Percentiles rank a stretch among this genome's conserved stretches.
phyloP scores from a whole-genome alignment of 345 rosid species.

The Lumnitzera littorea region DNA sequence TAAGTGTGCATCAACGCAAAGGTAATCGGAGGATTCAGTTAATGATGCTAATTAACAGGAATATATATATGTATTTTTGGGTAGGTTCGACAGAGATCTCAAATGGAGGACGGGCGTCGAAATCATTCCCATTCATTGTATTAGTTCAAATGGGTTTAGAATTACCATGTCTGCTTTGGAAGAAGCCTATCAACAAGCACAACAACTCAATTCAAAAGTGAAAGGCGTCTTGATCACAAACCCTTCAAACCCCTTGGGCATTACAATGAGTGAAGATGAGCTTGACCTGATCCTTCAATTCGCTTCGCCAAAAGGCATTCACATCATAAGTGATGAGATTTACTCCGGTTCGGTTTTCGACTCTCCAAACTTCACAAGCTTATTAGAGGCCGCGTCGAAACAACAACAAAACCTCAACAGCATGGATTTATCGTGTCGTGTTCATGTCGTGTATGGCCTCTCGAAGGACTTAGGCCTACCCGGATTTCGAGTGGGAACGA shows the following conservation, averaged over 20 bases:
- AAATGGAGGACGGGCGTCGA: slow-evolving; percentile 72
- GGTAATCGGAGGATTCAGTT: too few relatives aligned
- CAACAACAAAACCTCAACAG: slow-evolving; percentile 16
- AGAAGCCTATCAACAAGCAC: slow-evolving; percentile 53
- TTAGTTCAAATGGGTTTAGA: slow-evolving; percentile 47
- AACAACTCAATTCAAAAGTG: slow-evolving; percentile 38
- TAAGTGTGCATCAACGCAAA: too few relatives aligned
- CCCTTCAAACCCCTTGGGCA: slow-evolving; percentile 89
- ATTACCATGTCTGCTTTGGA: slow-evolving; percentile 52
- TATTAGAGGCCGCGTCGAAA: slow-evolving; percentile 36
- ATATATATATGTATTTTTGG: neutral
- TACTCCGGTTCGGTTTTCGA: slow-evolving; percentile 67
- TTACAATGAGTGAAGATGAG: slow-evolving; percentile 49
- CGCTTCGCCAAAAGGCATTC: slow-evolving; percentile 45
- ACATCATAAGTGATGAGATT: slow-evolving; percentile 76
- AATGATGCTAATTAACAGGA: too few relatives aligned
- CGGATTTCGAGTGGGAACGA: slow-evolving; percentile 78
- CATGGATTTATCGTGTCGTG: slow-evolving; percentile 24
- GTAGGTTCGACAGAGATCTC: slow-evolving; percentile 74
- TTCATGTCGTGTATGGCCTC: slow-evolving; percentile 73
- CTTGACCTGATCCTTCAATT: slow-evolving; percentile 36
- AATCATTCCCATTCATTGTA: slow-evolving; percentile 54
- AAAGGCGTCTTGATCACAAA: slow-evolving; percentile 73
- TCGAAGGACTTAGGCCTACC: slow-evolving; percentile 90
- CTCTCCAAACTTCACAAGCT: slow-evolving; percentile 47